Evolutionary conservation across 1,284 basidiomycete species (phyloP).

Genomic region (Hymenochaete sp.): DNA sequence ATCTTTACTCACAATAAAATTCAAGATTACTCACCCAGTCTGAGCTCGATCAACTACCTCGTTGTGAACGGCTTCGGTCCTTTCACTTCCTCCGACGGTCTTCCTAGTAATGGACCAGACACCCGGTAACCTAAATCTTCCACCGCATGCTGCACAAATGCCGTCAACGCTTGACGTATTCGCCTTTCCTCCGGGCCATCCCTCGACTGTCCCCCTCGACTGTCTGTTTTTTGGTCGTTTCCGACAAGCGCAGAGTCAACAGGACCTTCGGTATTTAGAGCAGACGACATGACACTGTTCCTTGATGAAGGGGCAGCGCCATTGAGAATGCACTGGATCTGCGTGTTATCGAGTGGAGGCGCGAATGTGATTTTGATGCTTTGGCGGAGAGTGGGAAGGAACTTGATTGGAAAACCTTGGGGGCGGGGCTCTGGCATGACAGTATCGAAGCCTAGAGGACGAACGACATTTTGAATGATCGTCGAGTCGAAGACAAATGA

Average conservation of each 20-base stretch:
- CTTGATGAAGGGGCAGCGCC: background rate
- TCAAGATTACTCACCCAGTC: too few species aligned
- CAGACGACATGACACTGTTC: too few species aligned
- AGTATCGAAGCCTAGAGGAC: constrained; percentile 65
- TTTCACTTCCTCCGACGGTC: background rate
- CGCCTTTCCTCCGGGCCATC: constrained; percentile 26
- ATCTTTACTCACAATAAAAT: too few species aligned
- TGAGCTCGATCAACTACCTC: too few species aligned
- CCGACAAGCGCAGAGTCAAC: too few species aligned
- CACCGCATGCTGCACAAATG: constrained; percentile 49
- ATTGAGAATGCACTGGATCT: constrained; percentile 30
- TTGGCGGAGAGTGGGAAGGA: constrained; percentile 53
- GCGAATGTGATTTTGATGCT: constrained; percentile 68
- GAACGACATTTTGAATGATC: constrained; percentile 1
- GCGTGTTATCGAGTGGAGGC: constrained; percentile 43
- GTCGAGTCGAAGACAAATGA: too few species aligned
- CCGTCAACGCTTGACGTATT: constrained; percentile 48
- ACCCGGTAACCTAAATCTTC: constrained; percentile 48
- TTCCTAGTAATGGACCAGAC: constrained; percentile 25
- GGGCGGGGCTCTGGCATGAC: constrained; percentile 80
- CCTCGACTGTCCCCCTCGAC: too few species aligned
- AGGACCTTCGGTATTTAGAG: too few species aligned
- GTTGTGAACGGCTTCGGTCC: background rate
- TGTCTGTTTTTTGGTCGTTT: background rate
- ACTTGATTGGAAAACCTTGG: constrained; percentile 54